Percentiles rank a stretch among this genome's conserved stretches.
phyloP scores from a whole-genome alignment of 495 filamentous ascomycete genomes.

The Trichocladium uniseriatum region DNA sequence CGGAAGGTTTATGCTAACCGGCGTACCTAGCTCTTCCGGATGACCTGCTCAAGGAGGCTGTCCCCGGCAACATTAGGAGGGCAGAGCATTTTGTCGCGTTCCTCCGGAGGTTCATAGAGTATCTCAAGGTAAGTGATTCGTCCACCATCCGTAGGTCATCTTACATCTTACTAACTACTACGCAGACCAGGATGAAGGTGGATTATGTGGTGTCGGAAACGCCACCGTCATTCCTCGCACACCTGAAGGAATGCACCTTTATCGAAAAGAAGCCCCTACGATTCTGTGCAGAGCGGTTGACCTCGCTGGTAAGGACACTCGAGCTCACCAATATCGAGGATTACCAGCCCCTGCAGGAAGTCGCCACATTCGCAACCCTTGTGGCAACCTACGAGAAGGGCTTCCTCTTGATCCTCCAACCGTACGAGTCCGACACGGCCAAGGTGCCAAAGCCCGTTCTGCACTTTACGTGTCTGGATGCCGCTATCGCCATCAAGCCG shows the following conservation, averaged over 20 bases:
- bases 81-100: conserved; percentile 97
- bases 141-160: neutral
- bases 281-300: conserved; percentile 92
- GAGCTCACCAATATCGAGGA: conserved; percentile 98
- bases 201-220: conserved; percentile 95
- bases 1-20: neutral
- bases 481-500: conserved; percentile 95
- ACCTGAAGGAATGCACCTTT: conserved; percentile 90
- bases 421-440: conserved; percentile 90
- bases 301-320: conserved; percentile 87
- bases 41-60: conserved; percentile 81
- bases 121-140: conserved; percentile 57
- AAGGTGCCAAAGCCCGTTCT: conserved; percentile 93
- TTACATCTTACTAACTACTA: neutral
- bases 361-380: conserved; percentile 96
- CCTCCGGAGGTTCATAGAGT: conserved; percentile 92
- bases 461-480: conserved; percentile 94
- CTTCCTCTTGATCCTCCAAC: conserved; percentile 91
- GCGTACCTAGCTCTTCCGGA: conserved; percentile 53
- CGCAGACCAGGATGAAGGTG: conserved; percentile 92
- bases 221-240: conserved; percentile 83
- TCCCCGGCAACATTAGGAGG: conserved; percentile 91
- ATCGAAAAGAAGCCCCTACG: conserved; percentile 94
- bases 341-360: conserved; percentile 92
- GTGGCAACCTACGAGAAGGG: conserved; percentile 97